phyloP scores from a whole-genome alignment of 495 filamentous ascomycete genomes.

The Hypomontagnella submonticulosa region DNA sequence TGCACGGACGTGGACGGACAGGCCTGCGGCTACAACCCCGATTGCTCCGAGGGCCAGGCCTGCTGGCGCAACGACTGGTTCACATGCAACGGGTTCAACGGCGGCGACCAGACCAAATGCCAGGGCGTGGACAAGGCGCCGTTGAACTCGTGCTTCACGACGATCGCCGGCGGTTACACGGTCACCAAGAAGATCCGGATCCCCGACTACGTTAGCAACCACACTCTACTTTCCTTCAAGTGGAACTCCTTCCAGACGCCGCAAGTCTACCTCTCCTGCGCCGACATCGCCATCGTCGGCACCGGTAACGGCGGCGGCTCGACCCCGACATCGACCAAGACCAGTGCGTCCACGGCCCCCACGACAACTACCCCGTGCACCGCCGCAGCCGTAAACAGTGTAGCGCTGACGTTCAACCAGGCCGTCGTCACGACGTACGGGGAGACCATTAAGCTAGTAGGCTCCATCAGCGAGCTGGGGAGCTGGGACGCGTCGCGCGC shows the following conservation, averaged over 20 bases:
- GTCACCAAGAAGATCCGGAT: constrained; percentile 66
- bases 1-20: constrained; percentile 66
- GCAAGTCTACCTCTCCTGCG: constrained; percentile 66
- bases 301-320: constrained; percentile 10
- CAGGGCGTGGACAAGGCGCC: constrained; percentile 62
- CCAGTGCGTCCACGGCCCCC: constrained; percentile 42
- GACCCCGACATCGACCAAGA: constrained; percentile 38
- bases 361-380: constrained; percentile 24
- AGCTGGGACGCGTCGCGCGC: constrained; percentile 58
- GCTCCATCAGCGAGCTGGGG: constrained; percentile 62
- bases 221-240: constrained; percentile 64
- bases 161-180: constrained; percentile 64
- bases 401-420: constrained; percentile 63
- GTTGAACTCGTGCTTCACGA: constrained; percentile 61
- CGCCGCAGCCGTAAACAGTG: constrained; percentile 11
- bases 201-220: constrained; percentile 56
- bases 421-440: constrained; percentile 61
- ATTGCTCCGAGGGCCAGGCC: constrained; percentile 58
- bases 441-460: constrained; percentile 62
- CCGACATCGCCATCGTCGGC: constrained; percentile 61
- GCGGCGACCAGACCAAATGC: constrained; percentile 50
- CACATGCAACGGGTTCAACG: constrained; percentile 62
- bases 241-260: constrained; percentile 69
- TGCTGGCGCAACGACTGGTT: constrained; percentile 69
- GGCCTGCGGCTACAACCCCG: constrained; percentile 62